Evolutionary conservation across 1,284 basidiomycete species (phyloP).

Genomic region (Omphalotus olearius): DNA sequence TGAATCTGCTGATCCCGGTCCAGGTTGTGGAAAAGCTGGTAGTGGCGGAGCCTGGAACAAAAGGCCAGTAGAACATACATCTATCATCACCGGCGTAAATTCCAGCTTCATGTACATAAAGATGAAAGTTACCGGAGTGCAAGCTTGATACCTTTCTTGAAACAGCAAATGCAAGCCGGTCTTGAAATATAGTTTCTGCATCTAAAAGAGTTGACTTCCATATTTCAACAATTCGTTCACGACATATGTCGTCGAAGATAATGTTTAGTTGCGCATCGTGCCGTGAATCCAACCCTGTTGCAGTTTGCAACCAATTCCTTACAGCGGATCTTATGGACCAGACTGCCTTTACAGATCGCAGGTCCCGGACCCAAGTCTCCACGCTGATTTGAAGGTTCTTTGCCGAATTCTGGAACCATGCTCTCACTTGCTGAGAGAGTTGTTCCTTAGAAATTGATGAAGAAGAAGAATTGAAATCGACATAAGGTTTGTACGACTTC

Average conservation of each 20-base stretch:
- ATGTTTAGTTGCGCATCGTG: slow-evolving; percentile 39
- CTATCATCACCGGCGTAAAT: slow-evolving; percentile 29
- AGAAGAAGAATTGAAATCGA: slow-evolving; percentile 57
- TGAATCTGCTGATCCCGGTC: slow-evolving; percentile 35
- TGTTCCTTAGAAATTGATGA: slow-evolving; percentile 40
- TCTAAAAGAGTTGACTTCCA: slow-evolving; percentile 46
- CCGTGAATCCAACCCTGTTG: slow-evolving; percentile 35
- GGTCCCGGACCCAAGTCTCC: slow-evolving; percentile 51
- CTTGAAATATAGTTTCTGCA: slow-evolving; percentile 42
- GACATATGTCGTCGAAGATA: slow-evolving; percentile 48
- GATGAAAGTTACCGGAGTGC: background rate
- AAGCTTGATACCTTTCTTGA: background rate
- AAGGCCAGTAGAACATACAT: slow-evolving; percentile 43
- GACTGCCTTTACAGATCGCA: slow-evolving; percentile 55
- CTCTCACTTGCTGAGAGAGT: slow-evolving; percentile 42
- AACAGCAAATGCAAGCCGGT: slow-evolving; percentile 32
- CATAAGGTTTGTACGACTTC: slow-evolving; percentile 67
- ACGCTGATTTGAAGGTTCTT: slow-evolving; percentile 40
- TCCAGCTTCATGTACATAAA: background rate
- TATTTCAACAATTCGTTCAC: slow-evolving; percentile 46
- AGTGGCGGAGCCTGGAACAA: slow-evolving; percentile 51
- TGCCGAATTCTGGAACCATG: slow-evolving; percentile 59
- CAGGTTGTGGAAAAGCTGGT: slow-evolving; percentile 38
- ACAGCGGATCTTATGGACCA: slow-evolving; percentile 59
- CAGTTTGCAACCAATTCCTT: slow-evolving; percentile 39